Conservation (phyloP, 2,329 filamentous ascomycete species). For the Aspergillus fumigatus region DNA sequence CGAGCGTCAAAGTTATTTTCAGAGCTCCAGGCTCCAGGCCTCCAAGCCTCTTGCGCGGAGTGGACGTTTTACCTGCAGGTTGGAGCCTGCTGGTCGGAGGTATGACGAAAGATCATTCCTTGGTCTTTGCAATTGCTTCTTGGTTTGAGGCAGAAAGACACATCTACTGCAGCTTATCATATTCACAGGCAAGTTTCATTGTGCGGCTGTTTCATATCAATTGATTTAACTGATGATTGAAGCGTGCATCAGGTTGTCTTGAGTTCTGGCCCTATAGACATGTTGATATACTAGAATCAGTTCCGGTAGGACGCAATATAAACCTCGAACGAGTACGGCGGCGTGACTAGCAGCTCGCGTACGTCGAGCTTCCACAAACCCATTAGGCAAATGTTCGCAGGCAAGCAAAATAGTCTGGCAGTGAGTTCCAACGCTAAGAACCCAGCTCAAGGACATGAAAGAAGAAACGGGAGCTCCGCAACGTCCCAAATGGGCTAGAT, state of each 20-base stretch:
- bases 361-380: neutral
- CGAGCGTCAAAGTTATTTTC: neutral
- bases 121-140: neutral
- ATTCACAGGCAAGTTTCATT: neutral
- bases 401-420: neutral
- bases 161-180: neutral
- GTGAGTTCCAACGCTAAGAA: neutral
- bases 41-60: neutral
- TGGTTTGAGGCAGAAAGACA: too few species aligned
- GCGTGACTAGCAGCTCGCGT: neutral
- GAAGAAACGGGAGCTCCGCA: neutral
- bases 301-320: too few species aligned
- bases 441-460: neutral
- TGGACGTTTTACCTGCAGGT: neutral
- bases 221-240: too few species aligned
- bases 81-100: neutral
- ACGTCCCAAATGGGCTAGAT: neutral
- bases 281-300: neutral
- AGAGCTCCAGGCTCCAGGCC: neutral
- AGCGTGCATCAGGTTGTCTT: neutral
- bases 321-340: neutral
- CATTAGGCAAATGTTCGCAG: neutral
- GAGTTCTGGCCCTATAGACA: neutral
- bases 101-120: neutral
- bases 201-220: neutral